Evolutionary conservation across 2,329 filamentous ascomycete species (phyloP).

Genomic region (Diaporthe citri): DNA sequence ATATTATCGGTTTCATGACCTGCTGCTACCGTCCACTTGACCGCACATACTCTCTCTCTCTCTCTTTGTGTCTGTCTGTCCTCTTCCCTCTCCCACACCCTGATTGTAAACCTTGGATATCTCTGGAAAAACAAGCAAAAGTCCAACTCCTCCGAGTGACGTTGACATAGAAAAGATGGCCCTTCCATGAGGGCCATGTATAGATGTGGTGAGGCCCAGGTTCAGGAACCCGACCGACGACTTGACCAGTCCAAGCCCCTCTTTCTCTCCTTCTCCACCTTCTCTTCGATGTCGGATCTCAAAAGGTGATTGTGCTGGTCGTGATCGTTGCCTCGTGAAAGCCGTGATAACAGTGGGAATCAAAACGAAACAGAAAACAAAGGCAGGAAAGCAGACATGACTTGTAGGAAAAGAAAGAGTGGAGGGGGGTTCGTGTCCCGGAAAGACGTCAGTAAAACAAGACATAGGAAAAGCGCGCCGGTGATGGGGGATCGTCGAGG

Average conservation of each 20-base stretch:
- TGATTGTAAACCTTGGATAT: conserved; percentile 4
- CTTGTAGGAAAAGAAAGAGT: conserved; percentile 30
- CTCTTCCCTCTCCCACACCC: neutral
- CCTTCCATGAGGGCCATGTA: conserved; percentile 12
- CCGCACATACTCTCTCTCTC: neutral
- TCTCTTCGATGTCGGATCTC: neutral
- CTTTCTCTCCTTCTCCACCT: neutral
- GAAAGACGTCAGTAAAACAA: conserved; percentile 5
- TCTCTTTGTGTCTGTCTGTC: neutral
- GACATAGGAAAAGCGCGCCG: conserved; percentile 19
- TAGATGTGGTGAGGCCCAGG: neutral
- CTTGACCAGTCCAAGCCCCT: conserved; percentile 23
- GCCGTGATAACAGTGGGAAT: conserved; percentile 27
- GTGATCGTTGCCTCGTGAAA: conserved; percentile 39
- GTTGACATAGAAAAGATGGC: conserved; percentile 5
- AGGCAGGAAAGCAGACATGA: neutral
- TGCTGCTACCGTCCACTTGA: conserved; percentile 18
- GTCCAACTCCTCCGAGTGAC: neutral
- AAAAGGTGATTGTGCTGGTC: conserved; percentile 38
- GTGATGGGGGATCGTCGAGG: neutral
- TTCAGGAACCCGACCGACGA: neutral
- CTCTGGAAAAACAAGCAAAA: neutral
- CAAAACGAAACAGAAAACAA: neutral
- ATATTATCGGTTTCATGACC: conserved; percentile 17
- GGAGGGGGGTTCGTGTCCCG: conserved; percentile 22